Evolutionary conservation across 73 alveolate genomes (phyloP).

Genomic region (Paramecium biaurelia): DNA sequence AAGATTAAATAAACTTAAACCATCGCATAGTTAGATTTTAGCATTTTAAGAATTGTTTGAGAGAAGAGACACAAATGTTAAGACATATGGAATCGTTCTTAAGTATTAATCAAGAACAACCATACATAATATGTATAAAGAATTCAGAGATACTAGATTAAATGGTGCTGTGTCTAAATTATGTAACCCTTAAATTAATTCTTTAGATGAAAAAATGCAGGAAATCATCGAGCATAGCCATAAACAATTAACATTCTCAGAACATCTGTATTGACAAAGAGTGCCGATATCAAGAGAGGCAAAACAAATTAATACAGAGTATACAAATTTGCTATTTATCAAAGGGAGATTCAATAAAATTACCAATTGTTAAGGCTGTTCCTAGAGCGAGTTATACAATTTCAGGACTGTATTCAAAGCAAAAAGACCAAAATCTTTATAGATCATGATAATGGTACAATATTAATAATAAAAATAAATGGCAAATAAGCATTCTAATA

Average conservation of each 20-base stretch:
- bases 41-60: conserved; percentile 84
- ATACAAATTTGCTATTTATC: neutral
- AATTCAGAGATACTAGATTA: conserved; percentile 85
- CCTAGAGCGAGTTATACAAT: conserved; percentile 49
- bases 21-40: conserved; percentile 82
- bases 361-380: conserved; percentile 60
- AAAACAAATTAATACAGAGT: conserved; percentile 8
- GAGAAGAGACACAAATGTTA: conserved; percentile 74
- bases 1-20: conserved; percentile 84
- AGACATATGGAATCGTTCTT: conserved; percentile 89
- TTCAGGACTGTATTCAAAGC: conserved; percentile 61
- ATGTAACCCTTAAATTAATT: conserved; percentile 41
- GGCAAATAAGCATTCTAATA: conserved; percentile 29
- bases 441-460: conserved; percentile 13
- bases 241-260: conserved; percentile 86
- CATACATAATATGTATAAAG: conserved; percentile 93
- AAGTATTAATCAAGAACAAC: conserved; percentile 90
- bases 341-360: conserved; percentile 56
- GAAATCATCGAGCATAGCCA: conserved; percentile 90
- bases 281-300: neutral
- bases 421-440: conserved; percentile 55
- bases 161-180: conserved; percentile 88
- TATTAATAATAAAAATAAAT: neutral
- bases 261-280: conserved; percentile 56
- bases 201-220: conserved; percentile 80